Base-by-base conservation (phyloP, 176 grass and related monocot genomes). In the Aegilops longissima region DNA sequence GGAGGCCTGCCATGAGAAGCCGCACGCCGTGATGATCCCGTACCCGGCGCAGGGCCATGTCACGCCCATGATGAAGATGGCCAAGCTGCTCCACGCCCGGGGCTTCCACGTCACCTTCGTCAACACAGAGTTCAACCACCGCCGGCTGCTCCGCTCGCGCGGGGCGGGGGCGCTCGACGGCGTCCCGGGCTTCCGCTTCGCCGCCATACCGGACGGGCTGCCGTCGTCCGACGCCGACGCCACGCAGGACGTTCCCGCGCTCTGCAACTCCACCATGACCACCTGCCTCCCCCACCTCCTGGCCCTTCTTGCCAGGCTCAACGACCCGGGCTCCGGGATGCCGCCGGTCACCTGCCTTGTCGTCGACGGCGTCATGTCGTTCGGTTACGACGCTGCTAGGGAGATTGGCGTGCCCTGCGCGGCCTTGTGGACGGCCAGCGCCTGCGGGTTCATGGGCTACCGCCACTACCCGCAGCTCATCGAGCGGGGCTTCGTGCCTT, bases 41-140 rank as follows among this genome's bases (percentile, higher is more conserved):
- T 92, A 74, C 86, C 85, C 90, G 34, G 72, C 90, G 49, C 85
- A 86, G 86, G 88, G 93, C 39, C 87, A 92, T 24, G 29, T 92
- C 12, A 94, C 81, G 17, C 93, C 90, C 14, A 95, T 92, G 93
- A 78, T 92, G 25, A 87, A 88, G 84, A 67, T 95, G 27, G 93
- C 87, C 61, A 88, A 90, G 85, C 79, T 95, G 52, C 88, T 95
- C 86, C 93, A 95, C 76, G 3, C 69, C 0, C 80, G 79, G 18
- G 95, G 92, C 54, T 92, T 97, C 88, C 86, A 89, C 77, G 58
- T 98, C 77, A 95, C 82, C 61, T 91, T 91, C 81, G 85, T 91
- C 76, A 91, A 87, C 81, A 87, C 61, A 36, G 89, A 91, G 81
- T 91, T 69, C 85, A 91, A 91, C 85, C 85, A 84, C 70, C 67